Percentiles rank a stretch among this genome's conserved stretches.
Conservation (phyloP, 2,329 filamentous ascomycete species). For the Pseudopithomyces maydicus region DNA sequence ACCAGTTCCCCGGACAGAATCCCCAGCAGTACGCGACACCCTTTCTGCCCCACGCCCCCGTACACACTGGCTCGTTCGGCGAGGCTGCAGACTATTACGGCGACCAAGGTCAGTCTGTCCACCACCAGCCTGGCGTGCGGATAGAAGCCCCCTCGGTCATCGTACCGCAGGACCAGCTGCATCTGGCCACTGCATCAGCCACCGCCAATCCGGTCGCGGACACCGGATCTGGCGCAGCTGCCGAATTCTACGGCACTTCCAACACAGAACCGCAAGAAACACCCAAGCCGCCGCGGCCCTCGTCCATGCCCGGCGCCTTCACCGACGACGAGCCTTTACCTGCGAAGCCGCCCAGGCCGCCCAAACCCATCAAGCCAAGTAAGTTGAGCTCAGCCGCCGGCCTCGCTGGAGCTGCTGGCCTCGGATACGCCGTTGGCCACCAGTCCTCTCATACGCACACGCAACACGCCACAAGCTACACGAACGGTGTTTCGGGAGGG, state of each 20-base stretch:
- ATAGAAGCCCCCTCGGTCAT: slow-evolving; percentile 59
- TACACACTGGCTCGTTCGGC: slow-evolving; percentile 50
- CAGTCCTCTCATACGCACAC: slow-evolving; percentile 38
- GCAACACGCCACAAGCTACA: slow-evolving; percentile 30
- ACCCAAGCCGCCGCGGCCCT: slow-evolving; percentile 44
- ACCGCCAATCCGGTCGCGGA: slow-evolving; percentile 61
- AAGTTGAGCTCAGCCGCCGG: slow-evolving; percentile 45
- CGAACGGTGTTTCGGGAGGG: slow-evolving; percentile 22
- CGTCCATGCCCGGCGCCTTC: slow-evolving; percentile 44
- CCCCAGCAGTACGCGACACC: slow-evolving; percentile 52
- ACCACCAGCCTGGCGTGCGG: slow-evolving; percentile 64
- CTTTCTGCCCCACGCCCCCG: slow-evolving; percentile 49
- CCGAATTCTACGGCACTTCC: slow-evolving; percentile 57
- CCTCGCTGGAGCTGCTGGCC: slow-evolving; percentile 47
- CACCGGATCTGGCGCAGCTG: slow-evolving; percentile 64
- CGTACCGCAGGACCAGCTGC: slow-evolving; percentile 58
- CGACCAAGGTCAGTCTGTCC: slow-evolving; percentile 65
- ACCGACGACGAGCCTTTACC: slow-evolving; percentile 36
- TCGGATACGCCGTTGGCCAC: slow-evolving; percentile 48
- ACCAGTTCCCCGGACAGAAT: slow-evolving; percentile 66
- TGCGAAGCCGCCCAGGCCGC: slow-evolving; percentile 40
- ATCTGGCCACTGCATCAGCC: slow-evolving; percentile 60
- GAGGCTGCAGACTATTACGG: slow-evolving; percentile 66
- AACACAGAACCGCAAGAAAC: slow-evolving; percentile 26
- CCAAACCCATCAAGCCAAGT: slow-evolving; percentile 33